Evolutionary conservation across 83 land plant genomes (phyloP).

Genomic region (Picea engelmannii): DNA sequence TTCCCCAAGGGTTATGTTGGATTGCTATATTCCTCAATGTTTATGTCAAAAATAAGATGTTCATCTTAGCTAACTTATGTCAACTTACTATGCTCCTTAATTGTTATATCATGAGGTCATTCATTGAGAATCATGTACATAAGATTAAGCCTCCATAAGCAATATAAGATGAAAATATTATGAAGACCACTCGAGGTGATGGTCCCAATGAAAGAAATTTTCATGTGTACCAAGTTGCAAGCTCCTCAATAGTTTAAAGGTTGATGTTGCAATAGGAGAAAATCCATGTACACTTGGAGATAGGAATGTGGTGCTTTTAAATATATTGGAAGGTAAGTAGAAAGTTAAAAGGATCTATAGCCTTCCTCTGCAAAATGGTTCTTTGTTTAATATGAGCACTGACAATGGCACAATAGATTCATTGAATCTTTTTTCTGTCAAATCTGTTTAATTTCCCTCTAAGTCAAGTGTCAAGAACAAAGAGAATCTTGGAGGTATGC

Average conservation of each 20-base stretch:
- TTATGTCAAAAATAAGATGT: no score
- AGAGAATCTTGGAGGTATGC: conserved; percentile 13
- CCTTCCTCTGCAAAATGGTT: conserved; percentile 41
- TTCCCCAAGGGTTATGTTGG: no score
- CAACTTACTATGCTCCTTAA: no score
- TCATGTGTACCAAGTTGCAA: conserved; percentile 9
- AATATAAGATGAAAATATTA: conserved; percentile 28
- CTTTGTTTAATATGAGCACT: conserved; percentile 46
- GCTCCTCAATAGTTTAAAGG: conserved; percentile 45
- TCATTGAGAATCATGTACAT: no score
- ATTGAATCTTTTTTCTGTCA: conserved; percentile 17
- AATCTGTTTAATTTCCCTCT: conserved; percentile 5
- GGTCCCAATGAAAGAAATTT: conserved; percentile 23
- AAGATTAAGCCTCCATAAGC: conserved; percentile 42
- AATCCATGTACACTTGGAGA: conserved; percentile 16
- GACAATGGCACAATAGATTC: conserved; percentile 73
- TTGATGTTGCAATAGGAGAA: conserved; percentile 6
- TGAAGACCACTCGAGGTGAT: conserved; percentile 32
- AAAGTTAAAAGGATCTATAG: conserved; percentile 31
- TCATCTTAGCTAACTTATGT: no score
- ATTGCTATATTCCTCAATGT: no score
- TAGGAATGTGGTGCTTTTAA: not conserved
- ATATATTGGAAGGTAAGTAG: conserved; percentile 4
- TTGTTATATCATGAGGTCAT: no score
- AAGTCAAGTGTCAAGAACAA: conserved; percentile 13